Evolutionary conservation across 1,139 yeast genomes (phyloP).

Genomic region (Suhomyces wounanorum): DNA sequence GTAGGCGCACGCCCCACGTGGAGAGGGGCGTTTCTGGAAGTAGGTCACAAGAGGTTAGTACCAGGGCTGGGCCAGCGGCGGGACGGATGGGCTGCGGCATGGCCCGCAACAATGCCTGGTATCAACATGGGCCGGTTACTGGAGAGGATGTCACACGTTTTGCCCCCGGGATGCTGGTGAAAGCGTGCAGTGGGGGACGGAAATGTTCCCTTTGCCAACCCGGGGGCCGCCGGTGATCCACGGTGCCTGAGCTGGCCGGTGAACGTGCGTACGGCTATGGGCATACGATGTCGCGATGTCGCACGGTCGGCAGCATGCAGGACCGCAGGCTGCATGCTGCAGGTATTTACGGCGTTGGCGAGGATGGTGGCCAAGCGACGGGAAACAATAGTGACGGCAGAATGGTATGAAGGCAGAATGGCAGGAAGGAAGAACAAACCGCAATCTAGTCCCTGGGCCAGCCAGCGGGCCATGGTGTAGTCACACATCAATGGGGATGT

Average conservation of each 20-base stretch:
- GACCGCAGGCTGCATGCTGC: neutral
- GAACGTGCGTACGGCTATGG: neutral
- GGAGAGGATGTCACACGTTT: too few species aligned
- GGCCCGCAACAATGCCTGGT: too few species aligned
- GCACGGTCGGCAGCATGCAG: neutral
- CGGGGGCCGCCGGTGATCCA: neutral
- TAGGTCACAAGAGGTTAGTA: conserved; percentile 5
- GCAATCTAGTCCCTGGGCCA: too few species aligned
- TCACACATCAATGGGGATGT: too few species aligned
- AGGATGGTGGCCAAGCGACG: neutral
- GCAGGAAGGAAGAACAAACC: neutral
- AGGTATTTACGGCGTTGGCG: neutral
- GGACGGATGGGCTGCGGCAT: too few species aligned
- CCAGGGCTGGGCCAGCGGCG: neutral
- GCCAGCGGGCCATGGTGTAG: too few species aligned
- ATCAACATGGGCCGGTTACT: too few species aligned
- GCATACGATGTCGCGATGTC: neutral
- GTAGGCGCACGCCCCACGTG: conserved; percentile 16
- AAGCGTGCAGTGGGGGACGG: too few species aligned
- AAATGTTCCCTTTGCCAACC: too few species aligned
- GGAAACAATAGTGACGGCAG: neutral
- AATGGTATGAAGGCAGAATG: too few species aligned
- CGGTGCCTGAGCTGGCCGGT: neutral
- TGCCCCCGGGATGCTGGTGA: neutral
- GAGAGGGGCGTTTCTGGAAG: neutral